phyloP scores from a whole-genome alignment of 2,329 filamentous ascomycete species.

The Nannizziopsis arthrosporioides region DNA sequence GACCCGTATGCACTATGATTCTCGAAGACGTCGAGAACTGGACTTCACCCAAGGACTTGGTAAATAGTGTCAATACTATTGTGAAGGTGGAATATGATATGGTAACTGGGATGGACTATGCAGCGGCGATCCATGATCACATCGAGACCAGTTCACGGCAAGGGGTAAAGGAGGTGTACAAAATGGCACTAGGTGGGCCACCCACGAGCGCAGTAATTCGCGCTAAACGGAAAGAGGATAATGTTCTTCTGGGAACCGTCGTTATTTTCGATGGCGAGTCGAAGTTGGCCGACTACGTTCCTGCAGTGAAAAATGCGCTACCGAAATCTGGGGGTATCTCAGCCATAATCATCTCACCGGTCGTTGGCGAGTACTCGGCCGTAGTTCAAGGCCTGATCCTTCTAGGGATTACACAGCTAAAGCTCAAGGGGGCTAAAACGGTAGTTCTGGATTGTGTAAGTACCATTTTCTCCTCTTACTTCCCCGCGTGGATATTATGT shows the following conservation, averaged over 20 bases:
- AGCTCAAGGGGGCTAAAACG: constrained; percentile 60
- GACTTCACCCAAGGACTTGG: constrained; percentile 64
- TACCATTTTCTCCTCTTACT: constrained; percentile 2
- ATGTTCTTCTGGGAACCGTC: constrained; percentile 62
- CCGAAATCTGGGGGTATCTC: constrained; percentile 61
- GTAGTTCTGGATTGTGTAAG: constrained; percentile 72
- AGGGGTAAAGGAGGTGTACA: constrained; percentile 69
- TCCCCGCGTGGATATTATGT: background rate
- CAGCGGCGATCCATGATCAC: constrained; percentile 60
- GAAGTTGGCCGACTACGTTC: constrained; percentile 56
- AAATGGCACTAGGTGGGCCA: constrained; percentile 58
- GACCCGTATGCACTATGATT: constrained; percentile 57
- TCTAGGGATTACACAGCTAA: constrained; percentile 71
- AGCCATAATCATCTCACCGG: constrained; percentile 62
- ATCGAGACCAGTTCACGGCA: constrained; percentile 63
- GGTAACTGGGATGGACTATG: constrained; percentile 67
- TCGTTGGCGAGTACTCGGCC: constrained; percentile 55
- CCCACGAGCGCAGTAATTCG: constrained; percentile 70
- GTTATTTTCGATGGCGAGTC: constrained; percentile 65
- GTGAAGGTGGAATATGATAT: constrained; percentile 70
- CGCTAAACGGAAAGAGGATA: constrained; percentile 58
- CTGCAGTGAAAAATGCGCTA: constrained; percentile 50
- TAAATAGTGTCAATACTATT: constrained; percentile 59
- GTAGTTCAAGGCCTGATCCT: constrained; percentile 68
- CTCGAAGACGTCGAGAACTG: constrained; percentile 62